Base-by-base conservation (phyloP, 2,329 filamentous ascomycete genomes). In the Penicillium corylophilum region DNA sequence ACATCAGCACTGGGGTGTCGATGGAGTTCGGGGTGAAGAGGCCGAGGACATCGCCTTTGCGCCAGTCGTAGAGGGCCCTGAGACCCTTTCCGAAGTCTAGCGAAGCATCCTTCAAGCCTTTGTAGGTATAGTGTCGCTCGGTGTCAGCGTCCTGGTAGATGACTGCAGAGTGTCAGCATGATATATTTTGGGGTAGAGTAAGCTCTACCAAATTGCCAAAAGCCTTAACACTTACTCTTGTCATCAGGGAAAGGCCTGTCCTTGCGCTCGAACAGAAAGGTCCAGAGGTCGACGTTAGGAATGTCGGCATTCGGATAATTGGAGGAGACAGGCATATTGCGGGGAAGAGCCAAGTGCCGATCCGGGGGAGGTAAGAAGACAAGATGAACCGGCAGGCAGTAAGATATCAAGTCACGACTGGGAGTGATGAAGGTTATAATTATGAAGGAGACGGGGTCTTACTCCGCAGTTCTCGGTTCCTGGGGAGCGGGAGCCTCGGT, bases 11-110 rank as follows among this genome's bases (percentile, higher is more conserved):
- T 0, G 90, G 86, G 0, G 87, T 90, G 70, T 96, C 92, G 66
- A 96, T 87, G 69, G 81, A 85, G 70, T 97, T 96, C 24, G 91
- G 89, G 3, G 89, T 86, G 77, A 87, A 96, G 48, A 96, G 78
- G 10, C 82, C 88, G 20, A 96, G 79, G 1, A 94, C 89, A 68
- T 96, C 89, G 64, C 89, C 88, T 67, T 88, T 91, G 61, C 85
- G 79, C 88, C 91, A 96, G 44, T 85, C 80, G 81, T 86, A 93
- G 20, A 79, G 72, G 23, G 86, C 82, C 64, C 85, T 86, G 18
- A 97, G 79, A 0, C 89, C 92, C 58, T 86, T 84, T 45, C 90
- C 92, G 60, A 96, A 95, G n/a, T 84, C 81, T 35, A 85, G 73
- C 1, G 90, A 87, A 15, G 82, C 77, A 54, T 77, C 77, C 62